phyloP scores from a whole-genome alignment of 176 grass and related monocot genomes.

The Cymbopogon citratus region DNA sequence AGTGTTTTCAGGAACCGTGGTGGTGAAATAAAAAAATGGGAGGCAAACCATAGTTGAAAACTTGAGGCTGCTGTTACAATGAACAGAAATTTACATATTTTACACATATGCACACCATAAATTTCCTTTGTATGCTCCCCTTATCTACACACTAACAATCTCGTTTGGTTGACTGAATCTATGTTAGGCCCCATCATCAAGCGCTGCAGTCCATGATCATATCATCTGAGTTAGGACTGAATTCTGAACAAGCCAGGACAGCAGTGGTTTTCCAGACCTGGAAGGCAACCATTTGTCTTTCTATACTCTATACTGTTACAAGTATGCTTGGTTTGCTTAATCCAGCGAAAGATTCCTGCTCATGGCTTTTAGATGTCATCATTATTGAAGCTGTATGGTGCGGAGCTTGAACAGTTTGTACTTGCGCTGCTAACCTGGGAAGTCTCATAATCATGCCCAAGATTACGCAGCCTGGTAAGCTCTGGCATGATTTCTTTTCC shows the following conservation, averaged over 20 bases:
- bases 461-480: slow-evolving; percentile 49
- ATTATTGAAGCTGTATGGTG: slow-evolving; percentile 24
- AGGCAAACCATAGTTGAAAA: slow-evolving; percentile 9
- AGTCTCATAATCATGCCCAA: slow-evolving; percentile 49
- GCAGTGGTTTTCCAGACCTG: slow-evolving; percentile 7
- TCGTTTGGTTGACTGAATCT: slow-evolving; percentile 29
- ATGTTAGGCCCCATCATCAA: slow-evolving; percentile 25
- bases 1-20: background rate
- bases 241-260: slow-evolving; percentile 18
- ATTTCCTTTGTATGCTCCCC: slow-evolving; percentile 16
- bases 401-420: slow-evolving; percentile 37
- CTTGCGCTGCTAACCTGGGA: slow-evolving; percentile 24
- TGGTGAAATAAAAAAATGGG: background rate
- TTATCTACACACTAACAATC: slow-evolving; percentile 42
- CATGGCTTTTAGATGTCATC: slow-evolving; percentile 14
- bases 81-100: background rate
- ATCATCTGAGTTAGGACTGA: background rate
- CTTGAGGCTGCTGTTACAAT: slow-evolving; percentile 11
- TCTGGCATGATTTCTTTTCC: slow-evolving; percentile 66
- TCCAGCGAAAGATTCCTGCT: background rate
- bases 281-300: slow-evolving; percentile 12
- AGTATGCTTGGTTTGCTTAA: slow-evolving; percentile 5
- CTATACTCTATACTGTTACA: slow-evolving; percentile 7
- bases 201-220: slow-evolving; percentile 18
- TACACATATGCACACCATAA: slow-evolving; percentile 26